phyloP scores from a whole-genome alignment of 805 yeast species.

The Cyberlindnera mississippiensis region DNA sequence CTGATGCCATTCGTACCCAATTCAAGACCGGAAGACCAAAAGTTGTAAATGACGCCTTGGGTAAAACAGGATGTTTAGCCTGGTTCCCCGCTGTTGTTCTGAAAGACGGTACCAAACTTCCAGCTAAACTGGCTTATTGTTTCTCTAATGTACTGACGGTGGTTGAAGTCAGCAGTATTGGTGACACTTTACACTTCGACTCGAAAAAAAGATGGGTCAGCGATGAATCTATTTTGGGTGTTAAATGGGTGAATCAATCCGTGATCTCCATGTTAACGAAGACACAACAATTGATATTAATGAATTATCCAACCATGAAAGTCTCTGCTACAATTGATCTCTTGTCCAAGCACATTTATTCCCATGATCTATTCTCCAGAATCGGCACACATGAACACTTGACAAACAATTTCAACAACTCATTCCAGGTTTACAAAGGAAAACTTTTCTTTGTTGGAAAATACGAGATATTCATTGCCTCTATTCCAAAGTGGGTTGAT shows the following conservation, averaged over 20 bases:
- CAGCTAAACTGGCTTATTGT: slow-evolving; percentile 58
- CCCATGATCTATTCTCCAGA: slow-evolving; percentile 29
- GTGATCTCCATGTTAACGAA: slow-evolving; percentile 40
- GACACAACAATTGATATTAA: slow-evolving; percentile 41
- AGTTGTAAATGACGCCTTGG: slow-evolving; percentile 27
- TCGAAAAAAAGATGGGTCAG: slow-evolving; percentile 40
- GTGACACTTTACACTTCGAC: slow-evolving; percentile 33
- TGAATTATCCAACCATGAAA: slow-evolving; percentile 38
- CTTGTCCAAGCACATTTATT: slow-evolving; percentile 32
- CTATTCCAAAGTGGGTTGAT: slow-evolving; percentile 64
- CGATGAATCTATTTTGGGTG: slow-evolving; percentile 46
- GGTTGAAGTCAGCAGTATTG: slow-evolving; percentile 41
- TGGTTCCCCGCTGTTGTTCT: slow-evolving; percentile 58
- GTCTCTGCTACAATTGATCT: slow-evolving; percentile 24
- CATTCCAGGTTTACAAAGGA: slow-evolving; percentile 39
- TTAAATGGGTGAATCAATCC: slow-evolving; percentile 53
- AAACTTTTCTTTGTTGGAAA: slow-evolving; percentile 51
- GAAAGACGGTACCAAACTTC: slow-evolving; percentile 23
- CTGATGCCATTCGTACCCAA: slow-evolving; percentile 48
- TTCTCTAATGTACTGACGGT: slow-evolving; percentile 63
- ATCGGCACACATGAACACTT: slow-evolving; percentile 11
- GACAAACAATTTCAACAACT: slow-evolving; percentile 13
- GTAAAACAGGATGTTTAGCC: slow-evolving; percentile 43
- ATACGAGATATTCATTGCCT: slow-evolving; percentile 52
- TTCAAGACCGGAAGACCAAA: slow-evolving; percentile 49